Percentiles rank a stretch among this genome's conserved stretches.
Conservation (phyloP, 345 rosid genomes). For the Lumnitzera racemosa region DNA sequence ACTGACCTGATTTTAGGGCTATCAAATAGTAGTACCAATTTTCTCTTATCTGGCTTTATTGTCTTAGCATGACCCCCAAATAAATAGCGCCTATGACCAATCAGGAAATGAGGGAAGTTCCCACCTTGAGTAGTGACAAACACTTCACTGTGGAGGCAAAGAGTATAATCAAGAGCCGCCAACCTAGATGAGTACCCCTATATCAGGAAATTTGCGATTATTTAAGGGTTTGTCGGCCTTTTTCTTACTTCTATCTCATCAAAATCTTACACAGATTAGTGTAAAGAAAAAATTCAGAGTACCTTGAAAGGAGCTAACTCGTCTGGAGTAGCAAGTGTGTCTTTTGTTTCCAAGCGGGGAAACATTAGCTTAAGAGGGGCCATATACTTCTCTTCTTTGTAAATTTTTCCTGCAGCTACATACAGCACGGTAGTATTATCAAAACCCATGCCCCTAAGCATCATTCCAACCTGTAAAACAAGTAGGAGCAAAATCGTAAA, state of each 20-base stretch:
- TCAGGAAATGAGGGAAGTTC: conserved; percentile 93
- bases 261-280: not conserved
- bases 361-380: conserved; percentile 88
- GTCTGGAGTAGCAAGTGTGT: conserved; percentile 63
- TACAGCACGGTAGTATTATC: conserved; percentile 67
- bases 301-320: conserved; percentile 91
- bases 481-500: not conserved
- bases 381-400: conserved; percentile 82
- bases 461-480: conserved; percentile 76
- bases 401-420: conserved; percentile 88
- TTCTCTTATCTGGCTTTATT: conserved; percentile 84
- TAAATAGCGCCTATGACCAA: conserved; percentile 87
- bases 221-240: not conserved
- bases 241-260: not conserved
- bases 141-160: conserved; percentile 92
- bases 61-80: conserved; percentile 91
- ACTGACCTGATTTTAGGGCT: conserved; percentile 62
- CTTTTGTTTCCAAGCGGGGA: conserved; percentile 86
- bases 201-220: conserved; percentile 17
- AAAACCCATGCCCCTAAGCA: conserved; percentile 99
- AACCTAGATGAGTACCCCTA: conserved; percentile 86
- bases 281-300: conserved; percentile 5
- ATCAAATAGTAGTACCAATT: conserved; percentile 79
- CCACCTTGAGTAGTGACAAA: conserved; percentile 99
- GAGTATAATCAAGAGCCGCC: conserved; percentile 91